phyloP scores from a whole-genome alignment of 2,329 filamentous ascomycete species.

The Taxawa tesnikishii region DNA sequence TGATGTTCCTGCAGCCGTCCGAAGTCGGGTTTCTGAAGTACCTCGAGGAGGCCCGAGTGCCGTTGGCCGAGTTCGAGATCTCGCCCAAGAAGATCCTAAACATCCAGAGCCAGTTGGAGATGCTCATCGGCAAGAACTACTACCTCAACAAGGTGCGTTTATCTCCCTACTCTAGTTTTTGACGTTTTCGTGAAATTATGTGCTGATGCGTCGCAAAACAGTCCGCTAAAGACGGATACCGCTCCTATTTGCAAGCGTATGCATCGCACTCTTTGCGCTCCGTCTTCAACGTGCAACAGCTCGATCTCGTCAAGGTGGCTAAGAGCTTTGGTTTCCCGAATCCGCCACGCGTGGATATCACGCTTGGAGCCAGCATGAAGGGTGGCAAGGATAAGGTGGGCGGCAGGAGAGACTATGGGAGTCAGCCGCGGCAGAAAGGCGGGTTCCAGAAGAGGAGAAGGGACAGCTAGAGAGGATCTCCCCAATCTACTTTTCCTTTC shows the following conservation, averaged over 20 bases:
- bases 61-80: slow-evolving; percentile 93
- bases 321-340: slow-evolving; percentile 72
- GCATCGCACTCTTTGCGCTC: slow-evolving; percentile 71
- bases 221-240: slow-evolving; percentile 62
- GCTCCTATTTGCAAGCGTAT: slow-evolving; percentile 89
- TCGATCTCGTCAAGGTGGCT: slow-evolving; percentile 72
- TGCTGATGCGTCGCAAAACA: too few relatives aligned
- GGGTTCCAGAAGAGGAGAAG: slow-evolving; percentile 7
- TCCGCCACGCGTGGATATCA: slow-evolving; percentile 69
- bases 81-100: slow-evolving; percentile 80
- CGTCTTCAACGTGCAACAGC: slow-evolving; percentile 74
- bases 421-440: slow-evolving; percentile 53
- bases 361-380: slow-evolving; percentile 63
- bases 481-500: too few relatives aligned
- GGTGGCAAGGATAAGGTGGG: slow-evolving; percentile 56
- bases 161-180: too few relatives aligned
- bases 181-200: too few relatives aligned
- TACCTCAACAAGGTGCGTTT: slow-evolving; percentile 92
- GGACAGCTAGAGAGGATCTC: slow-evolving; percentile 2
- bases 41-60: slow-evolving; percentile 81
- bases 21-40: slow-evolving; percentile 89
- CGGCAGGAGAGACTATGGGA: slow-evolving; percentile 61
- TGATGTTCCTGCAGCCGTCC: slow-evolving; percentile 86
- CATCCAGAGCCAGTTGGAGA: slow-evolving; percentile 74
- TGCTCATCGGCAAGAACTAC: slow-evolving; percentile 89